Evolutionary conservation across 176 grass and related monocot genomes (phyloP), one percentile per base, ranked within the genome.

Genomic region (Dactylis glomerata): DNA sequence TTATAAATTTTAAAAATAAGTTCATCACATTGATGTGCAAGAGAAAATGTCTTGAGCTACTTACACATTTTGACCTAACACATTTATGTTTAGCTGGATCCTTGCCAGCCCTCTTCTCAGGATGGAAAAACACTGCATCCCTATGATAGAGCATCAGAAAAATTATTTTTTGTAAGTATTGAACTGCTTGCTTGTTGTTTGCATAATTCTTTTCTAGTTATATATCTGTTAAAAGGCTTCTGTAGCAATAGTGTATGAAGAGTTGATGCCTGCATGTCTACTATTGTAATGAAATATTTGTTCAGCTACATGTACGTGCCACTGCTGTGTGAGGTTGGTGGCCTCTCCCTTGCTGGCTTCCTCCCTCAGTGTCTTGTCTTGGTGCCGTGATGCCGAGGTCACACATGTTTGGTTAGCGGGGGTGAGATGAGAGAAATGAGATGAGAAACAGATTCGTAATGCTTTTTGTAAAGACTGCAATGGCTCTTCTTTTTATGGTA

Each of bases 161-260:
- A 87, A 49, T 87, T 99, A 44, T 99, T 99, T 79, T 94, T 89
- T 91, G 96, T 99, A 94, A 89, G 96, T 93, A 86, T 84, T 27
- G 61, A 44, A 73, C 73, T 69, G 41, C 74, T 58, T 22, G 20
- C 47, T 71, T 69, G 11, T 44, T 83, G 14, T 31, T 51, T 82
- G 46, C 27, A 22, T 64, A 66, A 47, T 57, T 86, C 20, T 66
- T 44, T 85, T 75, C 22, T 79, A 34, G 51, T 55, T 86, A 73
- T 26, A 37, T 49, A 40, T 63, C 36, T 80, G 44, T 16, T 31
- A 26, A 76, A 67, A 67, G 19, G 32, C 24, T 73, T 88, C 41
- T 5, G 4, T 44, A 42, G 34, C 45, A 24, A 52, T 66, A 50
- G 6, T 63, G 45, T 56, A 76, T 50, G 40, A 42, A 51, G 77